Conservation (phyloP, 192 early-diverging fungal species). For the Dissophora globulifera region DNA sequence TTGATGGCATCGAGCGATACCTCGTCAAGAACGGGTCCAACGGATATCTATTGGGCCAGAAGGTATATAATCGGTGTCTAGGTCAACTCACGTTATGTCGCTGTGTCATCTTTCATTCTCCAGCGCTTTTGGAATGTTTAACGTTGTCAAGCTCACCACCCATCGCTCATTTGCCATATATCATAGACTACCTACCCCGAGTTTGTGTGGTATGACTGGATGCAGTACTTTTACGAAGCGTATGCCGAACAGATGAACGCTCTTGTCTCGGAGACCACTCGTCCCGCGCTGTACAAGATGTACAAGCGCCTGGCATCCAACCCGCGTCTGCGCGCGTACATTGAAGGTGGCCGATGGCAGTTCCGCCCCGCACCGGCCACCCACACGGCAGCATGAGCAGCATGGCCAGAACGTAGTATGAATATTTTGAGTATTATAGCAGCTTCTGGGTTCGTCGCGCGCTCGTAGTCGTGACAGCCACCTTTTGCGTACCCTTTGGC, state of each 20-base stretch:
- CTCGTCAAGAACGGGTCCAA: constrained; percentile 39
- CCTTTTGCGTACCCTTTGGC: too few relatives aligned
- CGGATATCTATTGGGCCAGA: constrained; percentile 35
- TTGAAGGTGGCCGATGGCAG: constrained; percentile 45
- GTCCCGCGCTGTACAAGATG: constrained; percentile 29
- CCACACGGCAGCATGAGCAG: too few relatives aligned
- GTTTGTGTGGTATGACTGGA: constrained; percentile 40
- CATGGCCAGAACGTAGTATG: too few relatives aligned
- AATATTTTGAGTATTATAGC: too few relatives aligned
- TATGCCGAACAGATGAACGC: constrained; percentile 34
- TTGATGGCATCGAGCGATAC: constrained; percentile 38
- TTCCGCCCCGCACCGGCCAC: constrained; percentile 19
- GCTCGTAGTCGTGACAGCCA: too few relatives aligned
- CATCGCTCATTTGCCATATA: background rate
- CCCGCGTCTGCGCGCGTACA: constrained; percentile 34
- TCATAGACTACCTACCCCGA: constrained; percentile 40
- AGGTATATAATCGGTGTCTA: constrained; percentile 11
- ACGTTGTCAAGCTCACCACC: too few relatives aligned
- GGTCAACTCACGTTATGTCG: background rate
- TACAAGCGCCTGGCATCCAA: constrained; percentile 28
- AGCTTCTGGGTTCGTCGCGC: too few relatives aligned
- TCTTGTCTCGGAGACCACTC: constrained; percentile 20
- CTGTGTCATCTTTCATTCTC: background rate
- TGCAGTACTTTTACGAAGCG: constrained; percentile 6
- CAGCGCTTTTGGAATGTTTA: background rate